These are phyloP conservation scores for Puccinellia tenuiflora DNA, from an alignment of 176 grass and related monocot species.

Conservation along the genomic window DNA sequence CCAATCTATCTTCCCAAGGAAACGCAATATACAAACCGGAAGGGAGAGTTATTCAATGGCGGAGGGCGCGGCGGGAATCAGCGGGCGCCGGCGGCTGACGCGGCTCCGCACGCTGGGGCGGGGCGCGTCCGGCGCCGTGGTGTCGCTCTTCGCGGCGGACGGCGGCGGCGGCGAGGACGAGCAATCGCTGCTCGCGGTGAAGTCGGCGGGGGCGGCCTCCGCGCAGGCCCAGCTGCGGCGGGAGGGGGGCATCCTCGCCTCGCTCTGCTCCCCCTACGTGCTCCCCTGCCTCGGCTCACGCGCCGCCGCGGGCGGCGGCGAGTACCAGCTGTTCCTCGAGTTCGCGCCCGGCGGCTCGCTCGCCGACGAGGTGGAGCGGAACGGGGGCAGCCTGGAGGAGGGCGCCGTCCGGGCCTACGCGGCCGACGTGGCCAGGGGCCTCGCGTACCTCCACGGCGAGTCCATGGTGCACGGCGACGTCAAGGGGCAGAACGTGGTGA, in stretches of 20 bases:
- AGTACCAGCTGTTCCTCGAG: constrained; percentile 58
- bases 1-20: no score
- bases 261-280: constrained; percentile 58
- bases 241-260: constrained; percentile 58
- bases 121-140: constrained; percentile 49
- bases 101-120: constrained; percentile 49
- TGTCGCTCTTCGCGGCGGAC: constrained; percentile 40
- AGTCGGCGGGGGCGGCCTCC: constrained; percentile 37
- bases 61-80: background rate
- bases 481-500: constrained; percentile 69
- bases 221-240: constrained; percentile 33
- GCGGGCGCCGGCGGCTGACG: constrained; percentile 23
- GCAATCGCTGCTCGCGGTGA: constrained; percentile 67
- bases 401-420: constrained; percentile 28
- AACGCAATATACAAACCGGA: no score
- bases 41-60: background rate
- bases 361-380: constrained; percentile 41
- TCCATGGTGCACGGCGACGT: constrained; percentile 64
- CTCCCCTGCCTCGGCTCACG: constrained; percentile 58
- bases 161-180: no score
- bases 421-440: constrained; percentile 48
- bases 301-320: background rate
- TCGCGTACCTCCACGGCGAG: constrained; percentile 63
- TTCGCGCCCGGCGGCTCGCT: constrained; percentile 82
- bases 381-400: constrained; percentile 44